phyloP scores from a whole-genome alignment of 2,329 filamentous ascomycete genomes.

The Biscogniauxia mediterranea region DNA sequence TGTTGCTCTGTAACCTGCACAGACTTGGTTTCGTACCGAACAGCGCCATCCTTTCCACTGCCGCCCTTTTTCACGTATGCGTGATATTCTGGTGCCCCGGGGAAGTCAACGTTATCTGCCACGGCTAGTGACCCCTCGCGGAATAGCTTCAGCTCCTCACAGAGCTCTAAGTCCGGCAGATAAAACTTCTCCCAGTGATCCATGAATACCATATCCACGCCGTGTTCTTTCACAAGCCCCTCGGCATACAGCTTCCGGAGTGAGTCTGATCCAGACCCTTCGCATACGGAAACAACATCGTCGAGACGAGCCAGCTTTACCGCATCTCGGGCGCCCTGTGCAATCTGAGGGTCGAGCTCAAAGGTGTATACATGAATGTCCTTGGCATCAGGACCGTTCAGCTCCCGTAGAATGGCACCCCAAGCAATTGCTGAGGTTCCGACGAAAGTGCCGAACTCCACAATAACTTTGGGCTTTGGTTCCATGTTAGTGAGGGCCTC shows the following conservation, averaged over 20 bases:
- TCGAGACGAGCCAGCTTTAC: constrained; percentile 35
- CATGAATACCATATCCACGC: constrained; percentile 36
- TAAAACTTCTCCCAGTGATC: constrained; percentile 5
- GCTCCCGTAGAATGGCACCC: constrained; percentile 25
- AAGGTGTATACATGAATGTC: constrained; percentile 35
- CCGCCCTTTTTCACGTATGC: neutral
- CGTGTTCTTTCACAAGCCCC: constrained; percentile 22
- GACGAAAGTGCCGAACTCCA: constrained; percentile 38
- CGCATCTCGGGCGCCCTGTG: constrained; percentile 31
- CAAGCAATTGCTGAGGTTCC: constrained; percentile 37
- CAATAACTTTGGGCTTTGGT: constrained; percentile 30
- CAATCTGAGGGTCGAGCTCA: constrained; percentile 34
- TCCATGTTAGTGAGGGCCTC: constrained; percentile 22
- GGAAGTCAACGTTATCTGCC: neutral
- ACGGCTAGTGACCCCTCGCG: neutral
- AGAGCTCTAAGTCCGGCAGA: neutral
- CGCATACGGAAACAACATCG: constrained; percentile 33
- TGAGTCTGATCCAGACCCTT: constrained; percentile 32
- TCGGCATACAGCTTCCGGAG: constrained; percentile 28
- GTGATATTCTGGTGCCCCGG: neutral
- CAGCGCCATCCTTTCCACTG: neutral
- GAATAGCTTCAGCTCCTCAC: neutral
- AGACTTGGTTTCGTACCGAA: neutral
- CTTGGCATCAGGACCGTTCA: constrained; percentile 11
- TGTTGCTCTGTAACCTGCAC: neutral